Evolutionary conservation across 2,329 filamentous ascomycete species (phyloP).

Genomic region (Rutstroemia sp.): DNA sequence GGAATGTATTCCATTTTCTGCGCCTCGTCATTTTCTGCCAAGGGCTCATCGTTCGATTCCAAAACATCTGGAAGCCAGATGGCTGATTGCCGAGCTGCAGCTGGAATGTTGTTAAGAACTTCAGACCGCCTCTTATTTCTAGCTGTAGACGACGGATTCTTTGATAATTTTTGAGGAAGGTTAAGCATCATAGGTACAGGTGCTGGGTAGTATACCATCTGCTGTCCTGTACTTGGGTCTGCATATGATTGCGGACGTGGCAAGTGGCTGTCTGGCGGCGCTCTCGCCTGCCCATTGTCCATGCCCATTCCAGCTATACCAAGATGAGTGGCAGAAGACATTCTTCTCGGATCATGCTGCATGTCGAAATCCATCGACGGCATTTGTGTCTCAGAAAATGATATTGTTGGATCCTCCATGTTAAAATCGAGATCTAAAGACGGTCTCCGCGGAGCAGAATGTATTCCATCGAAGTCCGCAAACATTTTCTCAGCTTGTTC

Average conservation of each 20-base stretch:
- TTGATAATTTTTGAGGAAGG: constrained; percentile 79
- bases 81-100: constrained; percentile 34
- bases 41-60: constrained; percentile 19
- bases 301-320: constrained; percentile 26
- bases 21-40: constrained; percentile 19
- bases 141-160: constrained; percentile 54
- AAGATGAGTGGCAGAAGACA: constrained; percentile 11
- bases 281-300: constrained; percentile 9
- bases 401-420: not conserved
- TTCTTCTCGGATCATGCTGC: constrained; percentile 9
- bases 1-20: constrained; percentile 27
- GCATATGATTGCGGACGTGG: constrained; percentile 49
- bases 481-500: constrained; percentile 63
- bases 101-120: constrained; percentile 56
- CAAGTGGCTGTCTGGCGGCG: constrained; percentile 15
- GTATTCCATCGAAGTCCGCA: constrained; percentile 74
- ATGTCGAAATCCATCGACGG: not conserved
- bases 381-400: not conserved
- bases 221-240: constrained; percentile 58
- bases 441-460: constrained; percentile 40
- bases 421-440: constrained; percentile 3
- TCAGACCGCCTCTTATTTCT: constrained; percentile 68
- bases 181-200: constrained; percentile 92
- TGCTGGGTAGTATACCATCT: constrained; percentile 93
- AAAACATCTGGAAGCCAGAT: constrained; percentile 30